Base-by-base conservation (phyloP, 2,329 filamentous ascomycete species). In the Incumbomyces lentus region DNA sequence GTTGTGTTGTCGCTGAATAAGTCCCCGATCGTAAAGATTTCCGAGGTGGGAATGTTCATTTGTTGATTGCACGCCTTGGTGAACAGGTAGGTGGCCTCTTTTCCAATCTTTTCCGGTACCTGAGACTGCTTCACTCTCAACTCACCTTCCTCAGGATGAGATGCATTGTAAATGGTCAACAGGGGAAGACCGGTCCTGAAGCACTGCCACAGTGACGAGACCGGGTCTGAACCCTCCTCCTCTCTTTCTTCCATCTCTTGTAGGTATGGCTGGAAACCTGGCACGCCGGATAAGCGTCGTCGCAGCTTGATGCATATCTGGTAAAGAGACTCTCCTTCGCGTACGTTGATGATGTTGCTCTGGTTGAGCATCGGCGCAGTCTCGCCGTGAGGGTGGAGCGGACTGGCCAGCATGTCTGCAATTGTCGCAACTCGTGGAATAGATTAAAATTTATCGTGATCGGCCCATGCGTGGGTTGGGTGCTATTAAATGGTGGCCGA, bases 331-430 rank as follows among this genome's bases (percentile, higher is more conserved):
- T 92, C 89, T 64, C 95, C 89, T 63, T 89, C 92, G 63, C 86
- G 85, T 66, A 90, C 86, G 68, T 98, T 98, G 73, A 98, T 95
- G 64, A 98, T 94, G 66, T 95, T 95, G 64, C 85, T 78, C 49
- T 84, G 87, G 50, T 88, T 84, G 59, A 86, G 70, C 51, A 89
- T 77, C 50, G 78, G 78, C 38, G 79, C 79, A 39, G 73, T 48
- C 29, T 52, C 55, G 43, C 43, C 48, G 18, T 43, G 49, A 38
- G 45, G 68, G 47, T 63, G 57, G 44, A 66, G 64, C 13, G 66
- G 65, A 39, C 63, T 48, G 41, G 62, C 57, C 43, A 64, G 49
- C n/a, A 62, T 63, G 22, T 31, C 31, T 36, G 33, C 32, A 14
- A 13, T 26, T 14, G 41, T 37, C 41, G 41, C 41, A 18, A 13